Evolutionary conservation across 169 alveolate genomes (phyloP).

Genomic region (Babesia ovata): DNA sequence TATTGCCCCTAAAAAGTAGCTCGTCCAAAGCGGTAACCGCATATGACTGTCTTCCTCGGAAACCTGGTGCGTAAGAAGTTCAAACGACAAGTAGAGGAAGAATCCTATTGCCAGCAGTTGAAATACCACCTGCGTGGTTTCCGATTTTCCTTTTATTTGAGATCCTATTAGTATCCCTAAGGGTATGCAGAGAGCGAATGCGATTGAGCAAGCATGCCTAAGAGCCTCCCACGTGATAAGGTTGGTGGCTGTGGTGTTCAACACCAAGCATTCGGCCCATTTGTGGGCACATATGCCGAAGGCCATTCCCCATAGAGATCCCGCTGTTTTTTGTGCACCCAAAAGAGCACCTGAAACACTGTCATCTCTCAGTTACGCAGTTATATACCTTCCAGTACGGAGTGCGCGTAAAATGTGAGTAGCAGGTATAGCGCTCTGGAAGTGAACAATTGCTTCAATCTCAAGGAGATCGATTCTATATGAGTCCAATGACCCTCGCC

Average conservation of each 20-base stretch:
- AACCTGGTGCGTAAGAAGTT: slow-evolving; percentile 53
- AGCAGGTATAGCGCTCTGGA: slow-evolving; percentile 59
- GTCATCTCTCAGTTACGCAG: neutral
- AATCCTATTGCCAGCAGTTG: slow-evolving; percentile 66
- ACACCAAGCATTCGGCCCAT: slow-evolving; percentile 70
- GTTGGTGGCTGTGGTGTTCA: slow-evolving; percentile 44
- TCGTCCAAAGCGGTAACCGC: slow-evolving; percentile 42
- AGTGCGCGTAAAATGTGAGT: slow-evolving; percentile 60
- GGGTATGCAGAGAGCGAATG: slow-evolving; percentile 62
- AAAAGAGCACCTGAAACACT: slow-evolving; percentile 40
- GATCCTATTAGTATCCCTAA: slow-evolving; percentile 59
- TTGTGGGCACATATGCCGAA: slow-evolving; percentile 72
- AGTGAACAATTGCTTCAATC: slow-evolving; percentile 42
- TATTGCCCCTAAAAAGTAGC: slow-evolving; percentile 49
- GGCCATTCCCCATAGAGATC: slow-evolving; percentile 64
- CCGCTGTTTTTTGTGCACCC: slow-evolving; percentile 45
- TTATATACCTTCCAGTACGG: slow-evolving; percentile 60
- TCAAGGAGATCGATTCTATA: neutral
- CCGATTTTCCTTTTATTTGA: neutral
- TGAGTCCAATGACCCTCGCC: neutral
- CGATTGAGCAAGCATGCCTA: slow-evolving; percentile 29
- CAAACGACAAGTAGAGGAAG: slow-evolving; percentile 67
- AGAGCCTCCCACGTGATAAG: slow-evolving; percentile 17
- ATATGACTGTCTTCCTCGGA: slow-evolving; percentile 17
- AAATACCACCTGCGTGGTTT: slow-evolving; percentile 21